A percentile compares a stretch with the other conserved stretches of the same genome.
Conservation (phyloP, 2,329 filamentous ascomycete genomes). For the Calonectria pseudoturangicola region DNA sequence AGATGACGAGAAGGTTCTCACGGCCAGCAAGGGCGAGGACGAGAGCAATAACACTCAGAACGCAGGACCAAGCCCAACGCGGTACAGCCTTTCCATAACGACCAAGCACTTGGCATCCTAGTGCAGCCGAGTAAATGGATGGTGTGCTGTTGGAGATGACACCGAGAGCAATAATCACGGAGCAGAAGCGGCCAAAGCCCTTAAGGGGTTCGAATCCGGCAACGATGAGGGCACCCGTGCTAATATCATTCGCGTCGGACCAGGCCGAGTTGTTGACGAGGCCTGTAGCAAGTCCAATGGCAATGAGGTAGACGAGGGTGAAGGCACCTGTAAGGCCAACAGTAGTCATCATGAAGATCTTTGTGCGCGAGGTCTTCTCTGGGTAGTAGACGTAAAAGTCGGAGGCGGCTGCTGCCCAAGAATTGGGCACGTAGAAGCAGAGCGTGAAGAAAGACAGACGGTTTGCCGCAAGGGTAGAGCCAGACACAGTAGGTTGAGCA, state of each 20-base stretch:
- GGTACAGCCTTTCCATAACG: constrained; percentile 72
- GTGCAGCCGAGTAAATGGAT: constrained; percentile 74
- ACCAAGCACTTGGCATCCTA: constrained; percentile 76
- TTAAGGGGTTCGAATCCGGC: constrained; percentile 72
- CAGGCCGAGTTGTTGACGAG: constrained; percentile 69
- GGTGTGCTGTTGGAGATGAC: constrained; percentile 74
- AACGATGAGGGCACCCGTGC: constrained; percentile 74
- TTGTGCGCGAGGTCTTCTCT: constrained; percentile 71
- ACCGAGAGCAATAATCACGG: constrained; percentile 72
- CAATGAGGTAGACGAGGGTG: constrained; percentile 81
- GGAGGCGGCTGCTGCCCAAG: constrained; percentile 83
- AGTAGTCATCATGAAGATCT: constrained; percentile 82
- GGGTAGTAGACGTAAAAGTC: constrained; percentile 91
- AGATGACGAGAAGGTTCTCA: constrained; percentile 70
- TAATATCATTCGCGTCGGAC: constrained; percentile 69
- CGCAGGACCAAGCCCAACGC: constrained; percentile 72
- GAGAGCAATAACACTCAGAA: constrained; percentile 73
- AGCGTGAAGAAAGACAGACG: constrained; percentile 81
- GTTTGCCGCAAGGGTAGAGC: constrained; percentile 77
- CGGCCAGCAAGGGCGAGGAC: constrained; percentile 73
- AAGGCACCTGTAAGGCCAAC: constrained; percentile 76
- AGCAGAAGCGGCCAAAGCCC: constrained; percentile 74
- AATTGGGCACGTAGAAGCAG: constrained; percentile 71
- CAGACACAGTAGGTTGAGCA: constrained; percentile 75
- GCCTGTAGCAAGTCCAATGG: constrained; percentile 71